These are phyloP conservation scores for Alternaria angustiovoidea DNA, from an alignment of 2,329 filamentous ascomycete genomes.

Conservation along the genomic window DNA sequence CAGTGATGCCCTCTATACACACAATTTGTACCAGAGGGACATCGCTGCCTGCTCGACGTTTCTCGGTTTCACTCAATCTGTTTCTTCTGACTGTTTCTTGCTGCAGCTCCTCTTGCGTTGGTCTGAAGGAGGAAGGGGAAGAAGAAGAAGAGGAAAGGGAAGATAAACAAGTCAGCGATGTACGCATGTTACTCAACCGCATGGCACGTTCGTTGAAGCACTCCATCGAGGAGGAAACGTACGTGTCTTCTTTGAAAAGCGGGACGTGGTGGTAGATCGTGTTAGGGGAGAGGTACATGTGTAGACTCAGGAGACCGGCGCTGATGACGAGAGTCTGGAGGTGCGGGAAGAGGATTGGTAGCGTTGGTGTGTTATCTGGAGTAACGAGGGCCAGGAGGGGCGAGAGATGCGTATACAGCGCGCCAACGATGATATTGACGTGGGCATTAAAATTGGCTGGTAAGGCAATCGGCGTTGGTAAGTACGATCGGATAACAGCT, in stretches of 20 bases:
- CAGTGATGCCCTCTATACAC: constrained; percentile 31
- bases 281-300: constrained; percentile 35
- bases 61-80: background rate
- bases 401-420: constrained; percentile 30
- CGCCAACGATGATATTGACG: constrained; percentile 22
- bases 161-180: background rate
- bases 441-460: constrained; percentile 37
- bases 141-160: too few species aligned
- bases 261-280: constrained; percentile 41
- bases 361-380: background rate
- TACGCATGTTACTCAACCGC: constrained; percentile 14
- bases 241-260: constrained; percentile 38
- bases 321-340: constrained; percentile 18
- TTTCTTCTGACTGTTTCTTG: too few species aligned
- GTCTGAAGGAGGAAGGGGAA: too few species aligned
- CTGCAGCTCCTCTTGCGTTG: background rate
- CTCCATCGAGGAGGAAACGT: constrained; percentile 21
- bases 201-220: constrained; percentile 30
- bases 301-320: constrained; percentile 34
- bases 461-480: constrained; percentile 9
- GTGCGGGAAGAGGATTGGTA: background rate
- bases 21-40: constrained; percentile 30
- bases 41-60: constrained; percentile 20
- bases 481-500: constrained; percentile 7
- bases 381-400: constrained; percentile 26